Base-by-base conservation (phyloP, 805 yeast species). In the Cephaloascus albidus region DNA sequence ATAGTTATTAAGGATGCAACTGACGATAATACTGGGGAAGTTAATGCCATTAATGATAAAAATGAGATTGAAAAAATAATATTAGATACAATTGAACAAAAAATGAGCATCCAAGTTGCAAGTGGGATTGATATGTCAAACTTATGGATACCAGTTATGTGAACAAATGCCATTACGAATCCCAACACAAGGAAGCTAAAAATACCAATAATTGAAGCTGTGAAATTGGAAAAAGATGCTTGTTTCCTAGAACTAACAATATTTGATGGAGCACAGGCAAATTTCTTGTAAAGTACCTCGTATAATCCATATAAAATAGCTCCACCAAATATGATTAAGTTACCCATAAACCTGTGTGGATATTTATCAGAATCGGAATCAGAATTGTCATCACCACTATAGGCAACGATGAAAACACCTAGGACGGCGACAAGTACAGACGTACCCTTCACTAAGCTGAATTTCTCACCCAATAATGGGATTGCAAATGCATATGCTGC, bases 401-500 rank as follows among this genome's bases (percentile, higher is more conserved):
- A 87, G 0, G 95, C 88, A 14, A 87, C 93, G 19, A 81, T 60
- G 41, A 85, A 68, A 1, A 87, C 95, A 8, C 96, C 96, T 10
- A 67, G 40, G 4, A 86, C 62, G 6, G 95, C 93, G 32, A 81
- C 63, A 1, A 76, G 45, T 15, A 87, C 95, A n/a, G 88, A 75
- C 20, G 66, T 51, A 8, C 76, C 68, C 56, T 87, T 86, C 38
- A 74, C 51, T 65, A 75, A 66, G 3, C 80, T 73, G 50, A 85
- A 76, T 36, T 58, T 63, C 51, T 87, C 96, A 27, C 74, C 63
- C 38, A 87, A 63, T 17, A 87, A 57, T 1, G 88, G 85, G 20
- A 87, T 78, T 3, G 94, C 86, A 58, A 87, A 86, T 14, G 85
- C 74, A 52, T 87, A 81, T 0, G 95, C 95, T 3, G 89, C 81